Conservation (phyloP, 1,139 yeast species). For the Kodamaea anthophila region DNA sequence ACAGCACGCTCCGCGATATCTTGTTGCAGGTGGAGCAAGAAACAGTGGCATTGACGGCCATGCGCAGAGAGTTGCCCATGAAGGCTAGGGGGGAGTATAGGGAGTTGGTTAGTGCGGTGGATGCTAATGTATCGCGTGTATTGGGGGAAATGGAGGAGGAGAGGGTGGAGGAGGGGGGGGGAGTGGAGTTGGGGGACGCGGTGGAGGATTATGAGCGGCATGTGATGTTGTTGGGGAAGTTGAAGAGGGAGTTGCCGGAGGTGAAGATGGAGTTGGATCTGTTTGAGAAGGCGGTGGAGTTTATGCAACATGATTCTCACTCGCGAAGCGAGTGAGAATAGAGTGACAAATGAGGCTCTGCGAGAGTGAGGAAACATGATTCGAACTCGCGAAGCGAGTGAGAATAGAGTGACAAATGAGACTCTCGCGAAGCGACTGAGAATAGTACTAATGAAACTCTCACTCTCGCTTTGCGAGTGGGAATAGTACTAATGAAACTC, state of each 20-base stretch:
- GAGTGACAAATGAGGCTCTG: conserved; percentile 17
- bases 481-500: no score
- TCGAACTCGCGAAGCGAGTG: no score
- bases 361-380: neutral
- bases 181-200: conserved; percentile 15
- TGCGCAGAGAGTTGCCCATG: conserved; percentile 50
- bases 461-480: no score
- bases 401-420: no score
- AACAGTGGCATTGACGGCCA: conserved; percentile 45
- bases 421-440: no score
- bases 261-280: conserved; percentile 27
- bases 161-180: conserved; percentile 9
- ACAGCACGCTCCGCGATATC: conserved; percentile 46
- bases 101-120: conserved; percentile 24
- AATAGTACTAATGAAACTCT: no score
- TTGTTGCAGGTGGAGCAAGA: conserved; percentile 53
- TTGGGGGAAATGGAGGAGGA: conserved; percentile 17
- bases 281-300: conserved; percentile 25
- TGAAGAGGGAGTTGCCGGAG: conserved; percentile 28
- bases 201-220: conserved; percentile 24
- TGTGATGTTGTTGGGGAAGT: conserved; percentile 16
- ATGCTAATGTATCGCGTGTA: conserved; percentile 25
- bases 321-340: no score
- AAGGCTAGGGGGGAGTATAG: conserved; percentile 24
- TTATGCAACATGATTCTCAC: conserved; percentile 13